Base-by-base conservation (phyloP, 164 flowering plant species). In the Macadamia tetraphylla region DNA sequence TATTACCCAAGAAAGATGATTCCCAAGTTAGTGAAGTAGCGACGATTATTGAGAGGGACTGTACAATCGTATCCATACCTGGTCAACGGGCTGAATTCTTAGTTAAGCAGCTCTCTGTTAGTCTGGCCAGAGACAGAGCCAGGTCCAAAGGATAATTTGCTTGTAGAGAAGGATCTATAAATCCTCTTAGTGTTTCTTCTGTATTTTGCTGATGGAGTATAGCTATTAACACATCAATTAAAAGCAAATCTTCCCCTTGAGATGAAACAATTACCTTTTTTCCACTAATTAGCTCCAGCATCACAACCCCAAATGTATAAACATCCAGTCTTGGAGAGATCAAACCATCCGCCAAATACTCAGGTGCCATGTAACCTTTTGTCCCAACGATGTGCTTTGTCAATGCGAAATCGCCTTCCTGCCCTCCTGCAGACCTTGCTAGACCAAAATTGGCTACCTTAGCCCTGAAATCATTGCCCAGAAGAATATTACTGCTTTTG, bases 361-460 rank as follows among this genome's bases (percentile, higher is more conserved):
- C 96, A 1, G 95, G 97, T 65, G 94, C 91, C 86, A 89, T 75
- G 73, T 89, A 92, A 43, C 94, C 93, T 76, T 79, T 84, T 53
- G 84, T 82, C 65, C 88, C 94, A n/a, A 83, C 80, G 10, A 86
- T 77, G 74, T 85, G 87, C 32, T 74, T 80, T 17, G 89, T 85
- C 71, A 82, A 67, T 3, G 83, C 72, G 64, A 80, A 80, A 9
- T 77, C 79, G 15, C 82, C 83, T 40, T 79, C 88, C 60, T 70
- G n/a, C 55, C 80, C 85, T 57, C 73, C 78, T 35, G 82, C 73
- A 10, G 87, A 77, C 60, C 86, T 83, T 13, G 90, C 83, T 15
- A 82, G 71, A 40, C 81, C 71, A 51, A 89, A 82, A 57, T 87
- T 85, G 6, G 88, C 78, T 66, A 91, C 82, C 79, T 93, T 93